phyloP scores from a whole-genome alignment of 129 eudicot species.

The Centrapalus pauciflorus region DNA sequence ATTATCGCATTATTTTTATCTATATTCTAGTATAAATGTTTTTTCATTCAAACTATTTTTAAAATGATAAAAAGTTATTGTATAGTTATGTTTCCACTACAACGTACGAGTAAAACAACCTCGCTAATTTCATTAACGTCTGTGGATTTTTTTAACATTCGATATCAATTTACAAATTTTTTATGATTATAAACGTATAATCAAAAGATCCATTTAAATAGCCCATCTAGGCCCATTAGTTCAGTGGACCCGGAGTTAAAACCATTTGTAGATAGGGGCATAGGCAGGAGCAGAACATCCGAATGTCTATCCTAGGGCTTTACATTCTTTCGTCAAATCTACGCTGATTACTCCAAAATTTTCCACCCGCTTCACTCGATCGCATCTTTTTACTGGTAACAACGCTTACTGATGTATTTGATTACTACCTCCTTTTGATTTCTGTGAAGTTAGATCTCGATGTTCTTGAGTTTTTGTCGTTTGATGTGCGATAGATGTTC shows the following conservation, averaged over 20 bases:
- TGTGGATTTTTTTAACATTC: no score
- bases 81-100: no score
- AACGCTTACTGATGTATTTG: neutral
- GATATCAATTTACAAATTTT: no score
- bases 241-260: slow-evolving; percentile 2
- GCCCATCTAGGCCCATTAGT: slow-evolving; percentile 22
- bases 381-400: slow-evolving; percentile 11
- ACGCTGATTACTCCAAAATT: slow-evolving; percentile 5
- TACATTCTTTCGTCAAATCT: slow-evolving; percentile 22
- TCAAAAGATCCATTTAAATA: no score
- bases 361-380: slow-evolving; percentile 2
- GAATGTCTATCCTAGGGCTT: neutral
- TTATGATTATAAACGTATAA: no score
- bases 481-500: slow-evolving; percentile 7
- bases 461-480: neutral
- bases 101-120: no score
- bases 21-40: no score
- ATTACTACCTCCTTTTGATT: neutral
- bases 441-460: slow-evolving; percentile 9
- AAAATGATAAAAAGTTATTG: no score
- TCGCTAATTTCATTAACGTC: no score
- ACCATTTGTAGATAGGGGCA: slow-evolving; percentile 27
- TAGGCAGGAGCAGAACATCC: neutral
- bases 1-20: no score
- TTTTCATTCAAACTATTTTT: no score